Base-by-base conservation (phyloP, 306 rosid species). In the Prunus padus region DNA sequence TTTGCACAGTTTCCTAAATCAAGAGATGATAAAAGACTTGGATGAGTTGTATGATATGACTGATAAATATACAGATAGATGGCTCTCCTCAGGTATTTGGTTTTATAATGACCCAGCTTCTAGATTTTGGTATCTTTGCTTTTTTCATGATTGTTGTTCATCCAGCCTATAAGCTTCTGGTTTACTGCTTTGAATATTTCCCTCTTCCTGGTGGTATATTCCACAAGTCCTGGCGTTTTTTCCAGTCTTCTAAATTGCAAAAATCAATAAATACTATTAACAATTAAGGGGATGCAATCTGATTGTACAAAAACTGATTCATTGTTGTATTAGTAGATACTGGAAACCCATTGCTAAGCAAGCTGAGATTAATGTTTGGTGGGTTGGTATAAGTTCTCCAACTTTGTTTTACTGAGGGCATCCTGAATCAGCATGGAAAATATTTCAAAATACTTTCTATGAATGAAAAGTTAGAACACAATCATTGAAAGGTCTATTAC, bases 51-150 rank as follows among this genome's bases (percentile, higher is more conserved):
- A 90, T 82, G 89, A 86, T 77, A 76, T 68, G 80, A 91, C 96
- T 81, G 98, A 94, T 80, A 86, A 79, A 56, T 94, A 87, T 77
- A 94, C 98, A 20, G 96, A 94, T 67, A 88, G 87, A 79, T 94
- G 98, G 98, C 90, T 88, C 71, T 90, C 97, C 57, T 90, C 96
- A 82, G 98, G 98, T 91, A 79, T 82, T 79, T 6, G 30, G 4
- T 80, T 18, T 42, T 37, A 37, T 33, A 10, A 4, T 37, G 50
- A 49, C 71, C 67, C 50, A 20, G 70, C 46, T 52, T 50, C 23
- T 18, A 14, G 78, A 26, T n/a, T 51, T 47, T 77, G 42, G 30
- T 50, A 31, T 19, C 55, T 64, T 20, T 75, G 4, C 30, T 51
- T 50, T 44, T 51, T 61, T 60, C 3, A 9, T 45, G 16, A 19